Conservation (phyloP, 345 rosid genomes). For the Linum usitatissimum region DNA sequence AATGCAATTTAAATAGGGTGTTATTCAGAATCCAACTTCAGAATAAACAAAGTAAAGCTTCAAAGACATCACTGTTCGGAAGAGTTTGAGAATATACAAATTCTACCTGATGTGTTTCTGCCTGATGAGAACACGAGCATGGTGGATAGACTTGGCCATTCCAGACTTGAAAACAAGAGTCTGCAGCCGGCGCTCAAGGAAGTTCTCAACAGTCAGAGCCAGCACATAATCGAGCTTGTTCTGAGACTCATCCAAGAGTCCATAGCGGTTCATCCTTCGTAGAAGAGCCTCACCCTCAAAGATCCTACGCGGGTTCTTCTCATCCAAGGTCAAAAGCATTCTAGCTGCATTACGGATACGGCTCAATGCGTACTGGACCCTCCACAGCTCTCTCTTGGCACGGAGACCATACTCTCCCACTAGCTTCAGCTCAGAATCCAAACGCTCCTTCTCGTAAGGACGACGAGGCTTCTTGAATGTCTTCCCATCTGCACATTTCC, state of each 20-base stretch:
- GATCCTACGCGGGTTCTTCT: constrained; percentile 45
- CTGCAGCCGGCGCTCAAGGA: constrained; percentile 61
- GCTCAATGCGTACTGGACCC: constrained; percentile 51
- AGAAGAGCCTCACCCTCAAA: constrained; percentile 60
- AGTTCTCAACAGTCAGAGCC: constrained; percentile 61
- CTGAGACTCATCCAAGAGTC: constrained; percentile 57
- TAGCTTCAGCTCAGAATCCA: constrained; percentile 50
- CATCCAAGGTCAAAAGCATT: constrained; percentile 51
- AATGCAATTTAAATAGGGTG: no score
- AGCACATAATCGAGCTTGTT: constrained; percentile 69
- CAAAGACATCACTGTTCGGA: no score
- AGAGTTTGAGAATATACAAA: no score
- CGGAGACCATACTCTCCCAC: constrained; percentile 62
- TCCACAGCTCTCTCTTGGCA: constrained; percentile 59
- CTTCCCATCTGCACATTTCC: constrained; percentile 34
- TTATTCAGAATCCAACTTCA: no score
- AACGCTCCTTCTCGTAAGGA: constrained; percentile 58
- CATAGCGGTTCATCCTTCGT: constrained; percentile 50
- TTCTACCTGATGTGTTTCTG: constrained; percentile 56
- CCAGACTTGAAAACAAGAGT: constrained; percentile 58
- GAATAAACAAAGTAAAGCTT: no score
- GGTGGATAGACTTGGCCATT: constrained; percentile 64
- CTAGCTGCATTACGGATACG: constrained; percentile 55
- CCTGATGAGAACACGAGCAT: constrained; percentile 56
- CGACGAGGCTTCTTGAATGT: constrained; percentile 57